Evolutionary conservation across 306 rosid species (phyloP).

Genomic region (Rubus idaeus): DNA sequence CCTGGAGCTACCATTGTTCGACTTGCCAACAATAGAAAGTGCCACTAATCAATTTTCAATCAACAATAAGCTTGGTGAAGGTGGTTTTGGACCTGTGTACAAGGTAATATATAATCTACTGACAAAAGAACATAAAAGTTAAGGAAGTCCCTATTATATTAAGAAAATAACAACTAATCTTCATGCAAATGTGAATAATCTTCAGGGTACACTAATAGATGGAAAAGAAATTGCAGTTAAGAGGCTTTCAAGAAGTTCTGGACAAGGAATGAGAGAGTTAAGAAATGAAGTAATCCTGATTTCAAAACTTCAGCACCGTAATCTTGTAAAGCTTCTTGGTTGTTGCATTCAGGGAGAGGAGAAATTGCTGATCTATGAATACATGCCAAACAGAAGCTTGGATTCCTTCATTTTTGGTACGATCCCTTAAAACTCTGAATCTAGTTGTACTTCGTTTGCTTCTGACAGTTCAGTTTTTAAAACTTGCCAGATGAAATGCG

Average conservation of each 20-base stretch:
- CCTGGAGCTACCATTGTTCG: constrained; percentile 41
- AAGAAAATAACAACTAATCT: neutral
- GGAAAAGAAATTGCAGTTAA: constrained; percentile 63
- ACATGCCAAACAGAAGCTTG: constrained; percentile 62
- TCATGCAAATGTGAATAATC: neutral
- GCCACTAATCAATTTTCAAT: constrained; percentile 28
- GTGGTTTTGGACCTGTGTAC: constrained; percentile 39
- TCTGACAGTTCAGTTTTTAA: too few species aligned
- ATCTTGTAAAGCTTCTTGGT: constrained; percentile 60
- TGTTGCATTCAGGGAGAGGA: constrained; percentile 61
- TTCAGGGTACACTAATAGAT: constrained; percentile 48
- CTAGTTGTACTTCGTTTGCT: too few species aligned
- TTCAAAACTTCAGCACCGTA: constrained; percentile 66
- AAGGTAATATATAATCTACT: constrained; percentile 16
- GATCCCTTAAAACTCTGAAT: neutral
- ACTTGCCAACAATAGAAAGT: constrained; percentile 19
- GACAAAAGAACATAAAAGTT: neutral
- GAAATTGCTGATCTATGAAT: constrained; percentile 57
- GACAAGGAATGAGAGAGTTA: constrained; percentile 62
- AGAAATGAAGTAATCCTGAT: constrained; percentile 56
- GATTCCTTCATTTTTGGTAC: constrained; percentile 62
- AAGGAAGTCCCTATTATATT: neutral
- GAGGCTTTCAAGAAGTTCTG: constrained; percentile 47
- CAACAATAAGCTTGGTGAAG: constrained; percentile 37
- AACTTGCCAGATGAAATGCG: too few species aligned